phyloP scores from a whole-genome alignment of 139 green algal genomes.

The Mesostigma viride region DNA sequence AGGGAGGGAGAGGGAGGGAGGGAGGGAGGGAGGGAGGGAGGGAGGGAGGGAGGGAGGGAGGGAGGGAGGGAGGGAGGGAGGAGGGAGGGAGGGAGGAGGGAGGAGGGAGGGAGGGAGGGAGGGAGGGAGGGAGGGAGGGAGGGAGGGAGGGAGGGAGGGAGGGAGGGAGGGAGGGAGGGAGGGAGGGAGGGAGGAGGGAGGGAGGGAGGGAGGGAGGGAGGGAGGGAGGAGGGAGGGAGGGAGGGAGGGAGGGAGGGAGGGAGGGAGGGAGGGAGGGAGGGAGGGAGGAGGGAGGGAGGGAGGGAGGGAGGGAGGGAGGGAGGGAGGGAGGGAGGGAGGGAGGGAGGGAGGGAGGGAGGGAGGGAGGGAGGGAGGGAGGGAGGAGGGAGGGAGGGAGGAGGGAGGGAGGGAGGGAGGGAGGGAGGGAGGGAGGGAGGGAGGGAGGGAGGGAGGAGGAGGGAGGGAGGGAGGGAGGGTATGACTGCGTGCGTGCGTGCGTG shows the following conservation, averaged over 20 bases:
- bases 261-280: neutral
- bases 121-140: neutral
- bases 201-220: neutral
- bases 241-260: neutral
- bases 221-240: neutral
- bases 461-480: too few relatives aligned
- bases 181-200: neutral
- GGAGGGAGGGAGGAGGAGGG: too few relatives aligned
- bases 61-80: too few relatives aligned
- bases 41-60: conserved; percentile 1
- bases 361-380: too few relatives aligned
- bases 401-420: too few relatives aligned
- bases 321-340: too few relatives aligned
- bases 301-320: neutral
- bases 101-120: neutral
- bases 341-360: too few relatives aligned
- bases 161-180: too few relatives aligned
- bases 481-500: too few relatives aligned
- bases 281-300: neutral
- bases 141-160: neutral
- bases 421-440: too few relatives aligned
- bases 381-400: too few relatives aligned
- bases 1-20: neutral
- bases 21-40: neutral
- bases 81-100: neutral